These are phyloP conservation scores for Sugiyamaella chiloensis DNA, from an alignment of 805 yeast genomes.

Conservation along the genomic window DNA sequence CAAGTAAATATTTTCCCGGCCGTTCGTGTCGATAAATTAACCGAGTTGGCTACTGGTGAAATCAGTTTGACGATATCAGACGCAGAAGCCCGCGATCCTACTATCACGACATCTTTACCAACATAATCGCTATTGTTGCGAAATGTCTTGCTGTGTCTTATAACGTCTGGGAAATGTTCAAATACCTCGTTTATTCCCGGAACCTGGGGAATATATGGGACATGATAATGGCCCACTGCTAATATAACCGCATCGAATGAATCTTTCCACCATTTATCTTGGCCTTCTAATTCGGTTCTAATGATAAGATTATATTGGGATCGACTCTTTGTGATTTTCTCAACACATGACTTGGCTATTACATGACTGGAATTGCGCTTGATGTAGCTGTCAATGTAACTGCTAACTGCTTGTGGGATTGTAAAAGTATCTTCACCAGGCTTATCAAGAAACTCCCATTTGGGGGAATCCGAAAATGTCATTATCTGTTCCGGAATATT, in stretches of 20 bases:
- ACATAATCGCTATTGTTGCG: constrained; percentile 46
- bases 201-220: constrained; percentile 57
- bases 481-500: constrained; percentile 10
- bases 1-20: background rate
- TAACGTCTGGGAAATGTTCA: constrained; percentile 41
- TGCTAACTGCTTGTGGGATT: constrained; percentile 1
- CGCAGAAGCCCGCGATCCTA: constrained; percentile 77
- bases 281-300: constrained; percentile 4
- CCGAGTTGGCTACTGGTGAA: constrained; percentile 4
- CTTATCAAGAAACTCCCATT: constrained; percentile 5
- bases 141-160: constrained; percentile 58
- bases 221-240: constrained; percentile 62
- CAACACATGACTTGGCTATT: constrained; percentile 2
- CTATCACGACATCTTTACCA: constrained; percentile 51
- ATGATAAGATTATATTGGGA: constrained; percentile 1
- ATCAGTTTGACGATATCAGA: constrained; percentile 46
- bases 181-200: constrained; percentile 51
- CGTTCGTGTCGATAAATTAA: constrained; percentile 1
- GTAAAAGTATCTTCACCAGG: constrained; percentile 10
- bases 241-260: constrained; percentile 58
- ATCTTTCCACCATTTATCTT: constrained; percentile 16
- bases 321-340: background rate
- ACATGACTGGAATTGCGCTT: constrained; percentile 1
- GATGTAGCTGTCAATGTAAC: constrained; percentile 3
- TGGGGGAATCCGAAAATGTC: constrained; percentile 9